phyloP scores from a whole-genome alignment of 1,284 basidiomycete species.

The Leccinum pachyderme region DNA sequence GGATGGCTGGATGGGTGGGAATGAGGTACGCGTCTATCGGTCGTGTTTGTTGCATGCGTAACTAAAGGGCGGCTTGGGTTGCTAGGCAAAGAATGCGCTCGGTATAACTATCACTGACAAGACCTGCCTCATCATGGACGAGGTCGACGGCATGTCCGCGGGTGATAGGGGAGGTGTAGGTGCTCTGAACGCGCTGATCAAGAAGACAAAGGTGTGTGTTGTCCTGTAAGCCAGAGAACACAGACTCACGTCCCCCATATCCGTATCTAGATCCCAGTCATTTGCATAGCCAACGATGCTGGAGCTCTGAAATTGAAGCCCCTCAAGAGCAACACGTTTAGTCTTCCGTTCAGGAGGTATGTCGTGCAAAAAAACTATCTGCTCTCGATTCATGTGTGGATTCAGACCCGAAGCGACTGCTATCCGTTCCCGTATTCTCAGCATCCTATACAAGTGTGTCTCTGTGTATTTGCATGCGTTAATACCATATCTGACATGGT shows the following conservation, averaged over 20 bases:
- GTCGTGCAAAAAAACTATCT: conserved; percentile 16
- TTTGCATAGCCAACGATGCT: conserved; percentile 96
- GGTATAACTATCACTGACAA: conserved; percentile 75
- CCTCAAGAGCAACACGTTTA: conserved; percentile 71
- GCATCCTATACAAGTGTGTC: conserved; percentile 83
- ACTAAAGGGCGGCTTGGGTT: background rate
- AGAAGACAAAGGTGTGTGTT: conserved; percentile 80
- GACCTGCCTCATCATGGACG: conserved; percentile 96
- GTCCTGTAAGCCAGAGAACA: background rate
- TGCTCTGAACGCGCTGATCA: conserved; percentile 89
- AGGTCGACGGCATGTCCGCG: conserved; percentile 98
- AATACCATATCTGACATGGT: background rate
- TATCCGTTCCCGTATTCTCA: conserved; percentile 84
- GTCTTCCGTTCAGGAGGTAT: conserved; percentile 76
- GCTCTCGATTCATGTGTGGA: conserved; percentile 9
- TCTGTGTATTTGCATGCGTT: background rate
- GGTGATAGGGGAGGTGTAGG: conserved; percentile 96
- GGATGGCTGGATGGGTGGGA: conserved; percentile 81
- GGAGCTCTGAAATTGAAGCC: conserved; percentile 90
- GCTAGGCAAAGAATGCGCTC: conserved; percentile 60
- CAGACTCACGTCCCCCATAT: background rate
- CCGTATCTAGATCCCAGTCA: conserved; percentile 80
- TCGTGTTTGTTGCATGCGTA: background rate
- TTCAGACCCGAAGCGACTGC: conserved; percentile 70
- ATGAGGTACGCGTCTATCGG: conserved; percentile 38